Base-by-base conservation (phyloP, 2,329 filamentous ascomycete genomes). In the Aureobasidium sp. region DNA sequence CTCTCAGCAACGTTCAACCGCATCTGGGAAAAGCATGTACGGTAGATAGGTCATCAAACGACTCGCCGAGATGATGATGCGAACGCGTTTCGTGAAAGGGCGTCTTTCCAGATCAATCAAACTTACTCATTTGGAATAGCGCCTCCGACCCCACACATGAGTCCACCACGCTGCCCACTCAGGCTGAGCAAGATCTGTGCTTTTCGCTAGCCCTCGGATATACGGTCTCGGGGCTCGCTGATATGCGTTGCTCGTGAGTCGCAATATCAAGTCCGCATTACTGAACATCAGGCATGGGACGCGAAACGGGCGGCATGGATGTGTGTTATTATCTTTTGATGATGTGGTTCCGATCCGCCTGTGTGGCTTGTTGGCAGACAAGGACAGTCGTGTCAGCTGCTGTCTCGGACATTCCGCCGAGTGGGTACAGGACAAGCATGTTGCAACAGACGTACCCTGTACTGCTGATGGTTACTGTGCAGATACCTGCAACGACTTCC, bases 351-450 rank as follows among this genome's bases (percentile, higher is more conserved):
- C 53, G 53, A 30, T 57, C 41, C 53, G 3, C 29, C 53, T 57
- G 5, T 30, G 41, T 57, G 53, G 53, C 53, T 48, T 58, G 14
- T 32, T 8, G n/a, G n/a, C 42, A 55, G 39, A 55, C 51, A 58
- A 58, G 54, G 34, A 47, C 42, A 59, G 32, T 50, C 57, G 57
- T 59, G 57, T 59, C 57, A 59, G 57, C 57, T 59, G 57, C 57
- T 59, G 57, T 59, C 57, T 59, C 57, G 45, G 45, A 34, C 21
- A 30, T 10, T 36, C 57, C 57, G 29, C 45, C 57, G 29, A 41
- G 57, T 59, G 45, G 57, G 57, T 49, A 59, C 57, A 30, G 45
- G 27, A 11, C 44, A 59, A 36, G 37, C 45, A 49, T 55, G 53
- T 45, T 57, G 30, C 41, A 59, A 49, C 57, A 37, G 41, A n/a